Evolutionary conservation across 2,329 filamentous ascomycete genomes (phyloP), one percentile per base, ranked within the genome.

Genomic region (Cladorrhinum sp.): DNA sequence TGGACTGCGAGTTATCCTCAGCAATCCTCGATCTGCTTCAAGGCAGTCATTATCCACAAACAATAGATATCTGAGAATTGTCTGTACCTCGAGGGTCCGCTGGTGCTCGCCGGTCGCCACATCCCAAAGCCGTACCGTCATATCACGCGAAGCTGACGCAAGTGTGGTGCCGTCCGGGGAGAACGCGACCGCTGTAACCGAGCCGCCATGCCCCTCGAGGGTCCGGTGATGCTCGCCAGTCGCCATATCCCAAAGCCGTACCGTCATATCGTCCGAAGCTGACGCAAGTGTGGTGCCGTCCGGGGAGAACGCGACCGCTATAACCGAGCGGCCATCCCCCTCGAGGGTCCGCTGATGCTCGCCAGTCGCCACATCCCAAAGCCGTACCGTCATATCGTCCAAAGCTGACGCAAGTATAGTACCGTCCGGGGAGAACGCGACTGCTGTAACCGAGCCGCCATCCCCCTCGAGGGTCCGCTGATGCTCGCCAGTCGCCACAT

Each of bases 251-350:
- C 58, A 63, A 52, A 63, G 46, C 61, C 33, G 57, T 51, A 65
- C 49, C 16, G 60, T 57, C 1, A 51, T 6, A 46, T 61, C 55
- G 58, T 51, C 5, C 24, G 60, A 62, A 21, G 16, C 60, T 36
- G 60, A 62, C 28, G 58, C 58, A 28, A 64, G 20, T n/a, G 4
- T 21, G 26, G 30, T 55, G 57, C 61, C 58, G 55, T 68, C 64
- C 33, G 59, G 61, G 65, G 59, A 67, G 66, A 67, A 68, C 20
- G 57, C 64, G 1, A 68, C 53, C 10, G 58, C 53, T 12, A 16
- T 60, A 33, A 67, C 48, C 39, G 0, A 14, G n/a, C 9, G 12
- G n/a, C 18, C 16, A 57, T 69, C 59, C 55, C 55, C 68, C 42
- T 65, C n/a, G 42, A 68, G 60, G 52, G 60, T 66, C 59, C 63